Evolutionary conservation across 495 filamentous ascomycete species (phyloP), one percentile per base, ranked within the genome.

Genomic region (Penicillium goetzii): DNA sequence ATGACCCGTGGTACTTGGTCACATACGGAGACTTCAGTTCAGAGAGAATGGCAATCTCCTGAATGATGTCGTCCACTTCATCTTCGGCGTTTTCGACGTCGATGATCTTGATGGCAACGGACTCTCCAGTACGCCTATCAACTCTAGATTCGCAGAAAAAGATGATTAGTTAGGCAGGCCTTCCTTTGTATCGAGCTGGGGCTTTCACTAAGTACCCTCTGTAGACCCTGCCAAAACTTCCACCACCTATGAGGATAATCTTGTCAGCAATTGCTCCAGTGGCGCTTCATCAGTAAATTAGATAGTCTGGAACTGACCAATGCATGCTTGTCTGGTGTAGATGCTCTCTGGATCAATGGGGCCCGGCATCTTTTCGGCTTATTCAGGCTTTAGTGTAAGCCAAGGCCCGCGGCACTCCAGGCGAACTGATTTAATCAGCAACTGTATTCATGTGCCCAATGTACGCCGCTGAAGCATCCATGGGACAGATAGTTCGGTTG

Each of bases 71-170:
- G 75, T 96, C 92, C 52, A 99, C 95, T 74, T 99, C 95, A 70
- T 99, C 95, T 76, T 97, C 95, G 70, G 93, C 95, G 74, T 92
- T 95, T 76, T 99, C 95, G 65, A 99, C 93, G 69, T 99, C 95
- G 73, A 99, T 97, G 64, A 97, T 84, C 73, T 97, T 99, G 79
- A 96, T 97, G 23, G 93, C 93, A 14, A 97, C 92, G 14, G 91
- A 86, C 73, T 92, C 88, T 50, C 92, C 92, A 14, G 89, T 93
- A 3, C 89, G 84, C 68, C 89, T 91, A 76, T 97, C 91, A 53
- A 97, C 88, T 26, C 92, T 96, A 21, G 36, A 4, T 4, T 32
- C 2, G 30, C 25, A 32, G 55, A 1, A 12, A 15, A 33, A 26
- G 19, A 25, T 10, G 3, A 23, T 38, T 4, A 3, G 34, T 61